These are phyloP conservation scores for Hortiboletus campestris DNA, from an alignment of 768 basidiomycete genomes.

Conservation along the genomic window DNA sequence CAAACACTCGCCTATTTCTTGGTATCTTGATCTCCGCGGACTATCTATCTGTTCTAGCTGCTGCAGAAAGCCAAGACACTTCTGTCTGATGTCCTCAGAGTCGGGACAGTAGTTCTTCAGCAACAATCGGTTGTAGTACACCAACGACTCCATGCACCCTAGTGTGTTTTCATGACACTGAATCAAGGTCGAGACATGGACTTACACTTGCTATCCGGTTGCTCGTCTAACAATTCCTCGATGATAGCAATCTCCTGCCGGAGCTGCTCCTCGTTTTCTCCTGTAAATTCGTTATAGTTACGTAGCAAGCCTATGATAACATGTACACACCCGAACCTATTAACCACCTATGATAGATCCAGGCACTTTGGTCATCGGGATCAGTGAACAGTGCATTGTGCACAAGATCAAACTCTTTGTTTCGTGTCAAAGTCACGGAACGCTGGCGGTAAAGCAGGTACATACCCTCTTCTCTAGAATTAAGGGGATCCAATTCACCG, in stretches of 20 bases:
- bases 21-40: constrained; percentile 63
- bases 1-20: constrained; percentile 51
- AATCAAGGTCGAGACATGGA: neutral
- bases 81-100: constrained; percentile 39
- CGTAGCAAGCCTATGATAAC: neutral
- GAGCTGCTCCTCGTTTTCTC: constrained; percentile 55
- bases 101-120: constrained; percentile 44
- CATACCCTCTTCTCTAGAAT: constrained; percentile 70
- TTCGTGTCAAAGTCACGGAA: neutral
- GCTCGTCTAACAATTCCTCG: constrained; percentile 79
- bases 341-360: constrained; percentile 99
- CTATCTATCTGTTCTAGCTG: constrained; percentile 65
- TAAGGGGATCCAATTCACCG: constrained; percentile 48
- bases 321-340: constrained; percentile 64
- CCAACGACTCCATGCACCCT: constrained; percentile 96
- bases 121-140: constrained; percentile 77
- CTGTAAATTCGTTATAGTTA: constrained; percentile 36
- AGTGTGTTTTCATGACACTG: neutral
- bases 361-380: constrained; percentile 93
- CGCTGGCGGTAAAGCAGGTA: neutral
- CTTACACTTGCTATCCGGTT: constrained; percentile 92
- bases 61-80: constrained; percentile 51
- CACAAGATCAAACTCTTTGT: constrained; percentile 85
- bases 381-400: constrained; percentile 95
- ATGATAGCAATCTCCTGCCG: constrained; percentile 76